Conservation (phyloP, 1,284 basidiomycete genomes). For the Sporisorium reilianum region DNA sequence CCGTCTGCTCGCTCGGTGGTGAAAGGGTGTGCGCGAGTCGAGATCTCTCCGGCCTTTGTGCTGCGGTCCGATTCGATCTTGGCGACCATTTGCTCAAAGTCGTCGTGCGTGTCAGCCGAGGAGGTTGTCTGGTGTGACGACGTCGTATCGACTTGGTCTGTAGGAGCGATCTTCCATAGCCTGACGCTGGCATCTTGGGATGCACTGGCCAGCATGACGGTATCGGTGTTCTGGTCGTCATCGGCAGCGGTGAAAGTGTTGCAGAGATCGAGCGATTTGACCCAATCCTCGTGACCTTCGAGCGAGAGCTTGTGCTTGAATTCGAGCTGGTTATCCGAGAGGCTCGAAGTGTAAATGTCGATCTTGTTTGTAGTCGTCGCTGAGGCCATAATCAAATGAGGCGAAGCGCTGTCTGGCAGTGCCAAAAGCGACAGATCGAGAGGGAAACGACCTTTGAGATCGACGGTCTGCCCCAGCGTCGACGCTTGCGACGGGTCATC, state of each 20-base stretch:
- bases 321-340: conserved; percentile 5
- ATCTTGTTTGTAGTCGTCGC: conserved; percentile 61
- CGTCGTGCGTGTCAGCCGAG: conserved; percentile 37
- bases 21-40: conserved; percentile 49
- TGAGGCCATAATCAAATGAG: conserved; percentile 53
- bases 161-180: conserved; percentile 59
- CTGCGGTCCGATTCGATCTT: conserved; percentile 58
- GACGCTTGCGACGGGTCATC: conserved; percentile 9
- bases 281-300: conserved; percentile 68
- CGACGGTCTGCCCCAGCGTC: conserved; percentile 45
- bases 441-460: conserved; percentile 56
- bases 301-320: conserved; percentile 52
- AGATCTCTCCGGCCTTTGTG: conserved; percentile 46
- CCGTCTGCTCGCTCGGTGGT: conserved; percentile 9
- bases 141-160: neutral
- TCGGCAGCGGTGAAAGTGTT: conserved; percentile 20
- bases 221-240: conserved; percentile 8
- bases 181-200: conserved; percentile 64
- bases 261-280: conserved; percentile 63
- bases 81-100: conserved; percentile 61
- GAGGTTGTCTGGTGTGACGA: neutral
- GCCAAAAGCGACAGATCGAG: conserved; percentile 58
- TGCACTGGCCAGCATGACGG: conserved; percentile 59
- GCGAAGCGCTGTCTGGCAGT: conserved; percentile 25
- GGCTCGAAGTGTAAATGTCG: conserved; percentile 42